Conservation (phyloP, 768 basidiomycete genomes). For the Chalciporus piperatus region DNA sequence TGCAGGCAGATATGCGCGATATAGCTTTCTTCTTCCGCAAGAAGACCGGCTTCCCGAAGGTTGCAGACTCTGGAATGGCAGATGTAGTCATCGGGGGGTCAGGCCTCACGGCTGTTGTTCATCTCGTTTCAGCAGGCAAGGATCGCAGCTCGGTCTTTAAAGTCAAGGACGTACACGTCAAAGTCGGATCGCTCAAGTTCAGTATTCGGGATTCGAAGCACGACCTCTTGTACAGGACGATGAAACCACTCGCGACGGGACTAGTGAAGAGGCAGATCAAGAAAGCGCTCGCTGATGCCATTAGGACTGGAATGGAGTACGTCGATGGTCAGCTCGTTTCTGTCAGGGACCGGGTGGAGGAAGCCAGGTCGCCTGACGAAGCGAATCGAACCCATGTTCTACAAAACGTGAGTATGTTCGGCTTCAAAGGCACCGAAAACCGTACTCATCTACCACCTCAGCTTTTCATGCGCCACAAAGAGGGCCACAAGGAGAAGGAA, state of each 20-base stretch:
- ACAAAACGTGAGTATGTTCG: conserved; percentile 46
- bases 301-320: conserved; percentile 81
- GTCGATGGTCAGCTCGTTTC: conserved; percentile 85
- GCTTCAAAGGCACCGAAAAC: neutral
- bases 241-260: conserved; percentile 74
- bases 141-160: conserved; percentile 72
- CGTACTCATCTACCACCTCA: conserved; percentile 18
- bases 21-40: conserved; percentile 89
- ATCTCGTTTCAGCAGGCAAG: conserved; percentile 57
- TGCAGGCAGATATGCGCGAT: conserved; percentile 92
- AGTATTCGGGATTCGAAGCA: conserved; percentile 90
- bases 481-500: conserved; percentile 31
- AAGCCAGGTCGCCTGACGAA: conserved; percentile 47
- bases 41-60: conserved; percentile 79
- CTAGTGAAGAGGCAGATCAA: conserved; percentile 75
- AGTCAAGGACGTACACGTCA: conserved; percentile 68
- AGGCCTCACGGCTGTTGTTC: conserved; percentile 69
- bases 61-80: conserved; percentile 79
- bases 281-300: conserved; percentile 59
- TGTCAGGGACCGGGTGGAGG: conserved; percentile 79
- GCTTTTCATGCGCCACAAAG: conserved; percentile 62
- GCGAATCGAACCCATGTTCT: conserved; percentile 48
- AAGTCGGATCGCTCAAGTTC: conserved; percentile 86
- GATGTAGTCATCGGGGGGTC: conserved; percentile 83
- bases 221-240: conserved; percentile 81